These are phyloP conservation scores for Plenodomus tracheiphilus DNA, from an alignment of 2,329 filamentous ascomycete genomes.

Conservation along the genomic window DNA sequence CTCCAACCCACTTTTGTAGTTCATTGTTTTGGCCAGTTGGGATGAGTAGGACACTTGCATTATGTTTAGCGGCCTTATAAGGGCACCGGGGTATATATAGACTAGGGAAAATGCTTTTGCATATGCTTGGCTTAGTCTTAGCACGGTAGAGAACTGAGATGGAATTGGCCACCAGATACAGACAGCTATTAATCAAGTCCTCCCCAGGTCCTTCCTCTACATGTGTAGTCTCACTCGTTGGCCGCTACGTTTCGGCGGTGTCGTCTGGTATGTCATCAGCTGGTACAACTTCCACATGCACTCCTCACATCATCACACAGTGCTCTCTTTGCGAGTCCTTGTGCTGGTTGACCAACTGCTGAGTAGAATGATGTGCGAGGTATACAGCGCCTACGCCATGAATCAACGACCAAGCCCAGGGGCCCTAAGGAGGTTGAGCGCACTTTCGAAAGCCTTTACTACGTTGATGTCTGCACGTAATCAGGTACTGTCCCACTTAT, in stretches of 20 bases:
- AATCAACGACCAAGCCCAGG: slow-evolving; percentile 29
- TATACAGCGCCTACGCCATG: slow-evolving; percentile 29
- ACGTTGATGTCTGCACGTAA: slow-evolving; percentile 47
- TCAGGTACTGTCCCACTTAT: neutral
- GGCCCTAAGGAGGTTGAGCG: slow-evolving; percentile 49
- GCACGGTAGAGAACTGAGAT: neutral
- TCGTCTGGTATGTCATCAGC: neutral
- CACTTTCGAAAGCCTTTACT: slow-evolving; percentile 54
- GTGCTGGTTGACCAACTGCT: neutral
- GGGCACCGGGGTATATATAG: slow-evolving; percentile 14
- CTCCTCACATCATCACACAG: slow-evolving; percentile 20
- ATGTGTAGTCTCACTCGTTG: neutral
- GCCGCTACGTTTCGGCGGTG: too few relatives aligned
- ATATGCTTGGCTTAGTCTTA: neutral
- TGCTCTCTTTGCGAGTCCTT: neutral
- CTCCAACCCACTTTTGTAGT: slow-evolving; percentile 64
- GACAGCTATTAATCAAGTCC: slow-evolving; percentile 13
- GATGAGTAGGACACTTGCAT: slow-evolving; percentile 16
- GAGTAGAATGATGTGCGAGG: slow-evolving; percentile 15
- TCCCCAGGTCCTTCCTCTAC: neutral
- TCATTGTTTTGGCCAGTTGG: neutral
- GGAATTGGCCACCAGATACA: slow-evolving; percentile 20
- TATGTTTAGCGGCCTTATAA: slow-evolving; percentile 8
- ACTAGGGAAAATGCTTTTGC: slow-evolving; percentile 5
- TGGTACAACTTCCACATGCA: neutral